Percentiles rank a stretch among this genome's conserved stretches.
Evolutionary conservation across 2,329 filamentous ascomycete species (phyloP).

Genomic region (Fusarium verticillioides): DNA sequence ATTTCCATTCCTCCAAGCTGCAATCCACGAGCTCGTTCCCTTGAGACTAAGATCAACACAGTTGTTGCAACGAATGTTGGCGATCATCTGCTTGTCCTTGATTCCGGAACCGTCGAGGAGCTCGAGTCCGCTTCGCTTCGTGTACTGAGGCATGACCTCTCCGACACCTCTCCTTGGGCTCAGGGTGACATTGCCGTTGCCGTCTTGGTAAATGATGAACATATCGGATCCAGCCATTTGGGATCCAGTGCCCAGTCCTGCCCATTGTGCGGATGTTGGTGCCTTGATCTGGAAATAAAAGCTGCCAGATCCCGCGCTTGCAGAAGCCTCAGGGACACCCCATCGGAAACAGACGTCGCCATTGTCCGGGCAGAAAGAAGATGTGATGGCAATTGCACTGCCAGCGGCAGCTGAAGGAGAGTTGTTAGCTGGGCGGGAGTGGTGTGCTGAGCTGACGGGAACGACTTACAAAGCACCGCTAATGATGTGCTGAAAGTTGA

Average conservation of each 20-base stretch:
- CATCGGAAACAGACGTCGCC: slow-evolving; percentile 65
- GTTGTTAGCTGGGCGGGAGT: slow-evolving; percentile 12
- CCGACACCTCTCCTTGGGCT: slow-evolving; percentile 64
- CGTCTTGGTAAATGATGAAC: slow-evolving; percentile 71
- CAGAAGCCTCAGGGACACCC: slow-evolving; percentile 63
- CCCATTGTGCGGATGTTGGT: slow-evolving; percentile 64
- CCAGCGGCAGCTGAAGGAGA: slow-evolving; percentile 37
- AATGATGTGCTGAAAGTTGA: slow-evolving; percentile 28
- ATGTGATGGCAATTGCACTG: slow-evolving; percentile 41
- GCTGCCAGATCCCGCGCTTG: slow-evolving; percentile 61
- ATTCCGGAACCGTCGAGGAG: slow-evolving; percentile 71
- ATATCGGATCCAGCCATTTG: slow-evolving; percentile 68
- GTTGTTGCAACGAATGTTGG: slow-evolving; percentile 67
- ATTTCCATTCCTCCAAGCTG: slow-evolving; percentile 62
- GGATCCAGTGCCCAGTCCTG: slow-evolving; percentile 66
- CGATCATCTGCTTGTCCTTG: slow-evolving; percentile 62
- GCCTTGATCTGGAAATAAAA: slow-evolving; percentile 71
- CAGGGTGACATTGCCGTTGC: slow-evolving; percentile 68
- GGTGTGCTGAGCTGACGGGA: not conserved
- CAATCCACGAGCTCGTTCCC: slow-evolving; percentile 61
- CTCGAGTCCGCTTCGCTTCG: slow-evolving; percentile 56
- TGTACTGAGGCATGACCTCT: slow-evolving; percentile 61
- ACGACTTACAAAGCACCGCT: slow-evolving; percentile 38
- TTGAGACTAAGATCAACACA: slow-evolving; percentile 61
- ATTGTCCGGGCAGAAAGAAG: slow-evolving; percentile 55